phyloP scores from a whole-genome alignment of 2,329 filamentous ascomycete genomes.

The Paecilomyces fulvus region DNA sequence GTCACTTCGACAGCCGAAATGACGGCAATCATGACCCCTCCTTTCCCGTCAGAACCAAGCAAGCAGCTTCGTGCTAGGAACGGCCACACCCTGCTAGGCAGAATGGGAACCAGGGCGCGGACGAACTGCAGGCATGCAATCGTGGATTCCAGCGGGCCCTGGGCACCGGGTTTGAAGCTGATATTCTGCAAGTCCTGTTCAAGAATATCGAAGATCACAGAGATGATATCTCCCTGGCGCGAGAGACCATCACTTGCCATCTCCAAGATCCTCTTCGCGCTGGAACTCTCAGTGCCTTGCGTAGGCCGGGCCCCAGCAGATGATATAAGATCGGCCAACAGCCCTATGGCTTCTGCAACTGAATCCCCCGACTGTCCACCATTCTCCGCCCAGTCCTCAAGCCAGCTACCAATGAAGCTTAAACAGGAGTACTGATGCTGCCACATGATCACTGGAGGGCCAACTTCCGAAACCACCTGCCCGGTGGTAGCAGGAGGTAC shows the following conservation, averaged over 20 bases:
- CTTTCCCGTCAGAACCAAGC: slow-evolving; percentile 65
- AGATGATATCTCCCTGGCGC: slow-evolving; percentile 59
- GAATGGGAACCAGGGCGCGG: slow-evolving; percentile 59
- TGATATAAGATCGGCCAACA: slow-evolving; percentile 64
- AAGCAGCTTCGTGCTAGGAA: slow-evolving; percentile 75
- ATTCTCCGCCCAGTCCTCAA: slow-evolving; percentile 38
- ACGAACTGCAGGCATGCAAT: slow-evolving; percentile 76
- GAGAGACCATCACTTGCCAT: slow-evolving; percentile 43
- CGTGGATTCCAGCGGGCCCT: slow-evolving; percentile 58
- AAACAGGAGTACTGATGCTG: slow-evolving; percentile 68
- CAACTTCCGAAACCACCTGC: slow-evolving; percentile 66
- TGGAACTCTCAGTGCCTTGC: slow-evolving; percentile 26
- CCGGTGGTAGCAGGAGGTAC: slow-evolving; percentile 33
- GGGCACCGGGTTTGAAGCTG: slow-evolving; percentile 51
- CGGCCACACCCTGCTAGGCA: slow-evolving; percentile 82
- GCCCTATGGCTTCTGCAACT: slow-evolving; percentile 62
- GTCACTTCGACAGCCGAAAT: slow-evolving; percentile 76
- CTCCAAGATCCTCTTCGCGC: slow-evolving; percentile 38
- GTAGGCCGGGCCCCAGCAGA: slow-evolving; percentile 22
- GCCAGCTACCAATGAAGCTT: slow-evolving; percentile 65
- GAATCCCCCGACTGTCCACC: slow-evolving; percentile 52
- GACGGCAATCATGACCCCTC: slow-evolving; percentile 67
- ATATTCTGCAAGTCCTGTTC: slow-evolving; percentile 52
- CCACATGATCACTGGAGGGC: slow-evolving; percentile 67
- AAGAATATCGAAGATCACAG: slow-evolving; percentile 74